phyloP scores from a whole-genome alignment of 495 filamentous ascomycete genomes.

The Xylaria acuta region DNA sequence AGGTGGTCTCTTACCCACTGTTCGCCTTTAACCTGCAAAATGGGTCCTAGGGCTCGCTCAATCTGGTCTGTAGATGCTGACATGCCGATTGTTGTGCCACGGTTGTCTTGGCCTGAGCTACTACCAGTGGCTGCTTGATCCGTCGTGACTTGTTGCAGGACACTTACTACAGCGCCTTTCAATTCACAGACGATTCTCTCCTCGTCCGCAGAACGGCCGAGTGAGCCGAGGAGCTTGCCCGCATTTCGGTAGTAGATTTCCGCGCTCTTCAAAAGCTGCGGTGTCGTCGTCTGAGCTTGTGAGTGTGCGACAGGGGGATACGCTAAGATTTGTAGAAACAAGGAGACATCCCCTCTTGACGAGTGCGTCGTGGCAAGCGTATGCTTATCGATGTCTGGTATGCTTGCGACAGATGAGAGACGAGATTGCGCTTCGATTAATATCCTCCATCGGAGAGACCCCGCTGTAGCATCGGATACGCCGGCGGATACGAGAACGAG shows the following conservation, averaged over 20 bases:
- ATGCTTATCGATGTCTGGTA: slow-evolving; percentile 45
- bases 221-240: slow-evolving; percentile 48
- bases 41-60: background rate
- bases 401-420: slow-evolving; percentile 57
- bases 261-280: slow-evolving; percentile 63
- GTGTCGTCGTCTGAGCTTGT: slow-evolving; percentile 54
- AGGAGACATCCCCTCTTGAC: slow-evolving; percentile 63
- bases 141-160: slow-evolving; percentile 21
- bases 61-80: slow-evolving; percentile 15
- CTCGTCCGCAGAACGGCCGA: slow-evolving; percentile 44
- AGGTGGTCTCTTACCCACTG: slow-evolving; percentile 19
- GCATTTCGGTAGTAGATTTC: slow-evolving; percentile 69
- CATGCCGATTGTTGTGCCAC: background rate
- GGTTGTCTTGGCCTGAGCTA: slow-evolving; percentile 17
- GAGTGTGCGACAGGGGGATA: slow-evolving; percentile 54
- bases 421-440: slow-evolving; percentile 60
- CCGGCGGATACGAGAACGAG: slow-evolving; percentile 12
- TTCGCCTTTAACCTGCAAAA: slow-evolving; percentile 2
- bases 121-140: slow-evolving; percentile 7
- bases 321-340: slow-evolving; percentile 62
- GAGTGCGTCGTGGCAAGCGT: slow-evolving; percentile 64
- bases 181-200: slow-evolving; percentile 31
- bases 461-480: background rate
- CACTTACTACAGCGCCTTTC: slow-evolving; percentile 31
- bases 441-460: slow-evolving; percentile 56